Evolutionary conservation across 2,329 filamentous ascomycete species (phyloP).

Genomic region (Verticillium longisporum): DNA sequence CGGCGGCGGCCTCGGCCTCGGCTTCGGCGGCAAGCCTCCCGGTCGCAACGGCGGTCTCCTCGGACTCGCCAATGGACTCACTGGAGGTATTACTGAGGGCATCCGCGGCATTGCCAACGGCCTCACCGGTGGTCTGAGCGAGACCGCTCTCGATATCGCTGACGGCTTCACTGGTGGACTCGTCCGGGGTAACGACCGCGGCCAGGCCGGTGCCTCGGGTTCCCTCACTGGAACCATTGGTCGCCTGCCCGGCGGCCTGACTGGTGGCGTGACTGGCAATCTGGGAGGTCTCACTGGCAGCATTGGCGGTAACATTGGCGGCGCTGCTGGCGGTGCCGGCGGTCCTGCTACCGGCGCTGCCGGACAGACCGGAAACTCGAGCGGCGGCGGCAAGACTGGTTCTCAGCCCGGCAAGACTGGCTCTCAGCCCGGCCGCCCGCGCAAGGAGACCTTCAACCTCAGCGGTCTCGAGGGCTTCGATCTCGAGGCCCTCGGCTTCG

Average conservation of each 20-base stretch:
- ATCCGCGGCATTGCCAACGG: background rate
- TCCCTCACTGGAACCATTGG: background rate
- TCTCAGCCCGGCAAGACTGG: constrained; percentile 5
- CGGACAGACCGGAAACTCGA: background rate
- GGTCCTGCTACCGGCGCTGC: no score
- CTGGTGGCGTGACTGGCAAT: background rate
- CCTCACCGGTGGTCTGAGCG: background rate
- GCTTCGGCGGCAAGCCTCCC: background rate
- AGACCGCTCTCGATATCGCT: background rate
- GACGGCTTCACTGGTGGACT: background rate
- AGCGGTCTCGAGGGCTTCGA: background rate
- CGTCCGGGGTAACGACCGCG: background rate
- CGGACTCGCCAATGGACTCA: background rate
- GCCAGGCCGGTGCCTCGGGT: background rate
- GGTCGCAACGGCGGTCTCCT: background rate
- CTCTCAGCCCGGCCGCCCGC: constrained; percentile 14
- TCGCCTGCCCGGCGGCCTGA: no score
- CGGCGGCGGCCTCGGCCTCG: background rate
- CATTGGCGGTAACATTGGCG: background rate
- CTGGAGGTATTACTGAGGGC: background rate
- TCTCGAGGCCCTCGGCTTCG: background rate
- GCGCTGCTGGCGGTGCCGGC: no score
- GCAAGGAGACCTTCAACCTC: constrained; percentile 14
- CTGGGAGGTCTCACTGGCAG: background rate
- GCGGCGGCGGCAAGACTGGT: background rate